These are phyloP conservation scores for Aspergillus unguis DNA, from an alignment of 2,329 filamentous ascomycete species.

Conservation along the genomic window DNA sequence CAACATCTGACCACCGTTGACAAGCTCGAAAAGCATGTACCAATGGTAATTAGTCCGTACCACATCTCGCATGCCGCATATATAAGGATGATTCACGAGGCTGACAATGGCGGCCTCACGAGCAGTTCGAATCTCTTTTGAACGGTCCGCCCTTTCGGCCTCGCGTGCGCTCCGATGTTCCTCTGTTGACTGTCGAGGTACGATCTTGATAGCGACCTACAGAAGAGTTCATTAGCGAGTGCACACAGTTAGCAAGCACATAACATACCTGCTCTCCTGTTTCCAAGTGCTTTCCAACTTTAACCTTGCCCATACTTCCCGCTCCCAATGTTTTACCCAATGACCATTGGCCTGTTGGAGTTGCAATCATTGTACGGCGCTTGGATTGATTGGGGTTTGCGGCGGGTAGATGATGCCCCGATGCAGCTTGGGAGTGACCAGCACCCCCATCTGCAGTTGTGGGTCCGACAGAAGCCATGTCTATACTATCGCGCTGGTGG, in stretches of 20 bases:
- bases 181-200: constrained; percentile 83
- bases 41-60: constrained; percentile 96
- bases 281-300: constrained; percentile 85
- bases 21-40: constrained; percentile 99
- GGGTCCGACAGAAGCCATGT: constrained; percentile 48
- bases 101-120: constrained; percentile 95
- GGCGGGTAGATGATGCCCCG: constrained; percentile 30
- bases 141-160: constrained; percentile 87
- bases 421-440: constrained; percentile 49
- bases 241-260: neutral
- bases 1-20: constrained; percentile 98
- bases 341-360: constrained; percentile 87
- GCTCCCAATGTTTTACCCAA: constrained; percentile 95
- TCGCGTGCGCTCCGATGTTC: constrained; percentile 71
- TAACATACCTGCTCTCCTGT: constrained; percentile 78
- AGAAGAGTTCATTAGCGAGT: neutral
- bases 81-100: constrained; percentile 88
- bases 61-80: constrained; percentile 92
- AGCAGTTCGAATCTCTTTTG: constrained; percentile 91
- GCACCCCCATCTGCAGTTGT: constrained; percentile 53
- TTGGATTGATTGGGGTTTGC: constrained; percentile 41
- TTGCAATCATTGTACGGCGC: constrained; percentile 77
- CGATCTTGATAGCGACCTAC: constrained; percentile 94
- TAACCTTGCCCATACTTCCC: constrained; percentile 98
- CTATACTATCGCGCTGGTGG: constrained; percentile 43